Evolutionary conservation across 2,329 filamentous ascomycete genomes (phyloP).

Genomic region (Colletotrichum cordylinicola): DNA sequence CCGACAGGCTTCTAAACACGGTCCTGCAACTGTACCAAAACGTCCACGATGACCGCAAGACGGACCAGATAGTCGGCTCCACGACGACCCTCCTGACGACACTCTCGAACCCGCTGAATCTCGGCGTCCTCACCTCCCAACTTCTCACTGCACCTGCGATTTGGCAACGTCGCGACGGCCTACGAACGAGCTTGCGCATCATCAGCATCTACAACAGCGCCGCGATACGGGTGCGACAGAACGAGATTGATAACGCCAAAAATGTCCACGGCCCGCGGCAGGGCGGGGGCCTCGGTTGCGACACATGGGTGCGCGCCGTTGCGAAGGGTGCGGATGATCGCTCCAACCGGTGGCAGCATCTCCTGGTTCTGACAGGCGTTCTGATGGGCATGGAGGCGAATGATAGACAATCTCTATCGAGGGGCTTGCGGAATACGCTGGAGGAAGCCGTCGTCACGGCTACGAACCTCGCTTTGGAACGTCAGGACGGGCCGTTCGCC

Average conservation of each 20-base stretch:
- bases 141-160: conserved; percentile 74
- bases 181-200: conserved; percentile 68
- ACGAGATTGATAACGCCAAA: conserved; percentile 44
- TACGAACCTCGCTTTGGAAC: conserved; percentile 74
- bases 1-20: conserved; percentile 70
- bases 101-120: conserved; percentile 77
- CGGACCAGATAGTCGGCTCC: conserved; percentile 66
- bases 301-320: conserved; percentile 63
- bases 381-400: conserved; percentile 76
- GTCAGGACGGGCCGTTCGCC: conserved; percentile 46
- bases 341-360: conserved; percentile 79
- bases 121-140: conserved; percentile 75
- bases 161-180: conserved; percentile 67
- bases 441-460: conserved; percentile 78
- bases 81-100: conserved; percentile 72
- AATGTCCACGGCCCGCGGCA: conserved; percentile 32
- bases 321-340: conserved; percentile 63
- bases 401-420: conserved; percentile 67
- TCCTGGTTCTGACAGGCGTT: conserved; percentile 80
- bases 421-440: conserved; percentile 68
- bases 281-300: conserved; percentile 51
- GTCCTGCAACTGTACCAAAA: conserved; percentile 67
- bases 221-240: conserved; percentile 57
- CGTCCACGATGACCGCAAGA: conserved; percentile 54
- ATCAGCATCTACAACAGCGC: conserved; percentile 77